Base-by-base conservation (phyloP, 2,329 filamentous ascomycete genomes). In the Trichoderma hamatum region DNA sequence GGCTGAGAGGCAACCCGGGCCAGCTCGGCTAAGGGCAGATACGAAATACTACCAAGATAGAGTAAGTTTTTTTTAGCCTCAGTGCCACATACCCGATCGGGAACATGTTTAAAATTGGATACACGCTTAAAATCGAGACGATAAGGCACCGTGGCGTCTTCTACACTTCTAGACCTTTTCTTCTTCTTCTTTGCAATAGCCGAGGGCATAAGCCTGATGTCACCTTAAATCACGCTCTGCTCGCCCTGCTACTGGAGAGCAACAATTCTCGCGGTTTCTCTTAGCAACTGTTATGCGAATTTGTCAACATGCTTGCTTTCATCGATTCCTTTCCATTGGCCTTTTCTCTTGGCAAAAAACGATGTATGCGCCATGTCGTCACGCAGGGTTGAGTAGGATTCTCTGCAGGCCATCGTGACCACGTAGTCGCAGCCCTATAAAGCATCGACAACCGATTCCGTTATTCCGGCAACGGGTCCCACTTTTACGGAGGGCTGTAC, bases 381-480 rank as follows among this genome's bases (percentile, higher is more conserved):
- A 54, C 30, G 32, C 30, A 39, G 19, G 19, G 24, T 26, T 19
- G 39, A 43, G 10, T 30, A 9, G 49, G 19, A 34, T n/a, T n/a
- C 32, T 19, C 30, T 64, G 61, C 61, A 24, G 55, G 9, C 16
- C 16, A 60, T 46, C 34, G 24, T 21, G 21, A 49, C 11, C n/a
- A 19, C 6, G 3, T 36, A 13, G 21, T 56, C n/a, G 51, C 51
- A 36, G 36, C 26, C 26, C 24, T 28, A 16, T 9, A 21, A 3
- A 43, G 16, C 19, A 14, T 43, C 43, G 64, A 67, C 54, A 59
- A 13, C 64, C 64, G 64, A 67, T 67, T 67, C 64, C 64, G 64
- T 51, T 16, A 51, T 67, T 67, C 64, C 64, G 64, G 52, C 14
- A 36, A 19, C 21, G 30, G 32, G 26, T n/a, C 59, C 61, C 46